Evolutionary conservation across 441 rosid genomes (phyloP), one percentile per base, ranked within the genome.

Genomic region (Daphne laureola): DNA sequence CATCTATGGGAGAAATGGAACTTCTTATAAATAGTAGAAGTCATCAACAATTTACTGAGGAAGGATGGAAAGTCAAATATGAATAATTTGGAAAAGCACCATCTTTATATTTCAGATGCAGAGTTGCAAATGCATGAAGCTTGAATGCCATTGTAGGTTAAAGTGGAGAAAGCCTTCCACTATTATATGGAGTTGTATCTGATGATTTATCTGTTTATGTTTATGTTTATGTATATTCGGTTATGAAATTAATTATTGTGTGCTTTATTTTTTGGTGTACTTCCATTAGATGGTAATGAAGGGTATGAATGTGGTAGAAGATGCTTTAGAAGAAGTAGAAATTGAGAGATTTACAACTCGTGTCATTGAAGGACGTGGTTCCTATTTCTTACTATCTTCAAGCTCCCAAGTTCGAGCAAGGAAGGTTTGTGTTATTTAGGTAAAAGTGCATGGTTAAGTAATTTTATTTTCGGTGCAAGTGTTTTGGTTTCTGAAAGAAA

Each of bases 1-100:
- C 71, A 74, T 85, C 49, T 91, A 91, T 72, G 93, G 96, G 25
- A 89, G 82, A 59, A 80, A 79, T 70, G 87, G 92, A 63, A 62
- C 59, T 59, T 58, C 52, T 15, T 87, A 87, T 26, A 71, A 78
- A 80, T 73, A 60, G 64, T 67, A n/a, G 74, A 67, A 47, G 66
- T 60, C 18, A 75, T 79, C 58, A 79, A 62, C 54, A 46, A 61
- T 54, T 61, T 54, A 60, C 66, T 72, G 48, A 80, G 67, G 45
- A 57, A 55, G 31, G 55, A 60, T 42, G 45, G 67, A 58, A 78
- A 70, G 59, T 58, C 61, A 44, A 70, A 63, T 60, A 50, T 15
- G 25, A 65, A 49, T 62, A 51, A 59, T 14, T 85, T 78, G 54
- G 94, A 85, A 62, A 80, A 76, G 48, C 76, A 68, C 66, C 81